phyloP scores from a whole-genome alignment of 2,329 filamentous ascomycete species.

The Penicillium sp. region DNA sequence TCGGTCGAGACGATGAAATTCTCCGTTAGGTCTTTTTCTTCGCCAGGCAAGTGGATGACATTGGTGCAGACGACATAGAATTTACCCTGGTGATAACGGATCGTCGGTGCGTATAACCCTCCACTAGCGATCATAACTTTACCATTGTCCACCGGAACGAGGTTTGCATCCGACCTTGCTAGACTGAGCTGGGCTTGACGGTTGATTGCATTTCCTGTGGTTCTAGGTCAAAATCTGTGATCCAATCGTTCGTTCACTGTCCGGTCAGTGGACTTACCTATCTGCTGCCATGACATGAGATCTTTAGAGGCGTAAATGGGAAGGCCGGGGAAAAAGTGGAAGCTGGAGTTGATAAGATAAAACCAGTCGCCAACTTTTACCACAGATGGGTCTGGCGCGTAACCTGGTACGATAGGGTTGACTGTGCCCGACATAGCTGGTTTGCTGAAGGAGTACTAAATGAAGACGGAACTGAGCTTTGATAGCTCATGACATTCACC shows the following conservation, averaged over 20 bases:
- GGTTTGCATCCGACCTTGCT: constrained; percentile 12
- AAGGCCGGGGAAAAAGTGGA: constrained; percentile 70
- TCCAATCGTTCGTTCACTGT: no score
- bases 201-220: constrained; percentile 23
- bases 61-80: constrained; percentile 49
- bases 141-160: constrained; percentile 7
- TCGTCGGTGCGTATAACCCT: constrained; percentile 45
- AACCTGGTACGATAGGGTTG: constrained; percentile 19
- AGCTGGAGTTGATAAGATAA: constrained; percentile 59
- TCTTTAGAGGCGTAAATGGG: constrained; percentile 44
- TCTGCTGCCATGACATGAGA: constrained; percentile 32
- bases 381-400: constrained; percentile 17
- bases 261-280: constrained; percentile 10
- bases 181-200: constrained; percentile 19
- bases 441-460: neutral
- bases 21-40: constrained; percentile 16
- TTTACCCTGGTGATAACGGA: constrained; percentile 43
- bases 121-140: constrained; percentile 21
- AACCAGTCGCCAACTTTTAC: constrained; percentile 16
- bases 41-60: constrained; percentile 33
- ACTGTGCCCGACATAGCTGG: neutral
- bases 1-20: neutral
- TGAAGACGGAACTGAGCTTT: neutral
- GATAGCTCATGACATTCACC: neutral
- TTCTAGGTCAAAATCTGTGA: no score